Conservation (phyloP, 2,329 filamentous ascomycete genomes). For the Pyrenochaeta sp. region DNA sequence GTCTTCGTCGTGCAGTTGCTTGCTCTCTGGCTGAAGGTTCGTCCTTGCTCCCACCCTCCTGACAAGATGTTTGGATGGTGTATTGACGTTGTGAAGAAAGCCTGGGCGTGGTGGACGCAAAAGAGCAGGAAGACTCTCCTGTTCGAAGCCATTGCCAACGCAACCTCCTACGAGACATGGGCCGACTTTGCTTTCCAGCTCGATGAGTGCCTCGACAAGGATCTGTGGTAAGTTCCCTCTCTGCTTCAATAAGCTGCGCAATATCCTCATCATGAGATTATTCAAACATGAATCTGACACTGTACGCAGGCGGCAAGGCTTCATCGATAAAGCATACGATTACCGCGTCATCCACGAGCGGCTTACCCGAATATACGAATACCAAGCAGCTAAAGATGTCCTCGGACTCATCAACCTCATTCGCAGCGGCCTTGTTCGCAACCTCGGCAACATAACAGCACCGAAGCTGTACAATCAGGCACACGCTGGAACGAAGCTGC, state of each 20-base stretch:
- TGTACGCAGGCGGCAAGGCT: constrained; percentile 88
- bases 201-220: constrained; percentile 81
- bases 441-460: constrained; percentile 88
- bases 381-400: constrained; percentile 75
- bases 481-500: constrained; percentile 85
- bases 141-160: constrained; percentile 69
- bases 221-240: constrained; percentile 75
- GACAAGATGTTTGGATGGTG: background rate
- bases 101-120: constrained; percentile 70
- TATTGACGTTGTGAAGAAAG: constrained; percentile 62
- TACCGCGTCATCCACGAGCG: constrained; percentile 83
- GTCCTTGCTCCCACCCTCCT: background rate
- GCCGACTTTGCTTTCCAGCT: constrained; percentile 81
- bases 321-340: constrained; percentile 82
- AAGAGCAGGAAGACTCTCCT: constrained; percentile 71
- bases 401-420: constrained; percentile 79
- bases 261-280: too few species aligned
- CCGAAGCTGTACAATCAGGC: constrained; percentile 83
- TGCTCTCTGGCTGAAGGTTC: too few species aligned
- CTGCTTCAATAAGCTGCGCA: too few species aligned
- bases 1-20: constrained; percentile 18
- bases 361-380: constrained; percentile 72
- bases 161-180: constrained; percentile 83
- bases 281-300: too few species aligned
- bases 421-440: constrained; percentile 77